Percentiles rank a stretch among this genome's conserved stretches.
Evolutionary conservation across 495 filamentous ascomycete genomes (phyloP).

Genomic region (Geopyxis carbonaria): DNA sequence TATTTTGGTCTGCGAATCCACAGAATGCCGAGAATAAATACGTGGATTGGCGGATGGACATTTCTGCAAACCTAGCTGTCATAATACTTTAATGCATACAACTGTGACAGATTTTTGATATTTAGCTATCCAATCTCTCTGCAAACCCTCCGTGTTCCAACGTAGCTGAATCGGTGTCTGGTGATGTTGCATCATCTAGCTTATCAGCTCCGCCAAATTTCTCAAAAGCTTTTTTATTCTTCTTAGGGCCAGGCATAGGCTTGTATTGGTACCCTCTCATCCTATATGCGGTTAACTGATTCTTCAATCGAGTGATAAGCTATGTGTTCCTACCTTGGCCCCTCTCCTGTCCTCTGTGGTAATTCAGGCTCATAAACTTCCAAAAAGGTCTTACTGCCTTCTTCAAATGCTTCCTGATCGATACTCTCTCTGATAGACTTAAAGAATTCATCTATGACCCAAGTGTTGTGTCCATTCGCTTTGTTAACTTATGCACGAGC

Average conservation of each 20-base stretch:
- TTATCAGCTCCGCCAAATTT: conserved; percentile 26
- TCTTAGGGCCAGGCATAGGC: conserved; percentile 46
- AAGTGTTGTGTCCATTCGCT: conserved; percentile 87
- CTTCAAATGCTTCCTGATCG: conserved; percentile 43
- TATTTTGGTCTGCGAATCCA: too few relatives aligned
- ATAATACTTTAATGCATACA: too few relatives aligned
- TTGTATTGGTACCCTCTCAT: conserved; percentile 75
- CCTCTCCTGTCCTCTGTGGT: conserved; percentile 55
- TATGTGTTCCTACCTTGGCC: conserved; percentile 44
- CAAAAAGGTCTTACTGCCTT: conserved; percentile 39
- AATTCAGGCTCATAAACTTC: conserved; percentile 46
- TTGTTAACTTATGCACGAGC: conserved; percentile 1
- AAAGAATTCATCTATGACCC: conserved; percentile 58
- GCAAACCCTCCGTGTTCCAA: conserved; percentile 46
- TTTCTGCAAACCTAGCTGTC: too few relatives aligned
- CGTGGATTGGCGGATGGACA: too few relatives aligned
- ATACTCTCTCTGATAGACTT: conserved; percentile 45
- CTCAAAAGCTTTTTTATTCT: conserved; percentile 46
- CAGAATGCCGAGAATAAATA: too few relatives aligned
- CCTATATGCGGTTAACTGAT: conserved; percentile 24
- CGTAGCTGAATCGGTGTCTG: conserved; percentile 35
- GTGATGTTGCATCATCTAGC: conserved; percentile 31
- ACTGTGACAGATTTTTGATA: too few relatives aligned
- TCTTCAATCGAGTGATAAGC: not conserved
- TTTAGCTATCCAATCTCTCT: conserved; percentile 33